Evolutionary conservation across 164 flowering plant genomes (phyloP).

Genomic region (Nelumbo lutea): DNA sequence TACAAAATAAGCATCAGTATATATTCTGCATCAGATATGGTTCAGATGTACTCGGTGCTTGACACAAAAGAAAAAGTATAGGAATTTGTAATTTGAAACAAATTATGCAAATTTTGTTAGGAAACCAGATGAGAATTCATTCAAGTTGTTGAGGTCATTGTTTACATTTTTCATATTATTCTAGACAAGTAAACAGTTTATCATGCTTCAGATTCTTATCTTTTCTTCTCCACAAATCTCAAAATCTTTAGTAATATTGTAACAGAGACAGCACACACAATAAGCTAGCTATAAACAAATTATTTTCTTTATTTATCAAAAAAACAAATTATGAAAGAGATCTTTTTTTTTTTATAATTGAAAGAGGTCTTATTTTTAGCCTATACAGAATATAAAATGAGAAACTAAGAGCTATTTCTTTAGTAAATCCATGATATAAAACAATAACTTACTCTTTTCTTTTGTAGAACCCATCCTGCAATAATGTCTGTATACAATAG

Average conservation of each 20-base stretch:
- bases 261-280: background rate
- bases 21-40: too few species aligned
- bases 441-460: slow-evolving; percentile 46
- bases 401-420: background rate
- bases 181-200: background rate
- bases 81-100: too few species aligned
- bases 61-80: too few species aligned
- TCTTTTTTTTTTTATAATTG: background rate
- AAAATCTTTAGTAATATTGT: background rate
- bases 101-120: slow-evolving; percentile 1
- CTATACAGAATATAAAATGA: background rate
- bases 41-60: too few species aligned
- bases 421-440: background rate
- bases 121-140: background rate
- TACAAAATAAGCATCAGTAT: too few species aligned
- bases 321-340: background rate
- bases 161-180: background rate
- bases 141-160: background rate
- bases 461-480: slow-evolving; percentile 86
- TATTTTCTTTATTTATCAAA: background rate
- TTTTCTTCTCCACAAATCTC: background rate
- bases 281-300: background rate
- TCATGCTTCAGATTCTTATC: background rate
- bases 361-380: too few species aligned
- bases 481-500: slow-evolving; percentile 58